Evolutionary conservation across 306 rosid species (phyloP).

Genomic region (Acacia confusa): DNA sequence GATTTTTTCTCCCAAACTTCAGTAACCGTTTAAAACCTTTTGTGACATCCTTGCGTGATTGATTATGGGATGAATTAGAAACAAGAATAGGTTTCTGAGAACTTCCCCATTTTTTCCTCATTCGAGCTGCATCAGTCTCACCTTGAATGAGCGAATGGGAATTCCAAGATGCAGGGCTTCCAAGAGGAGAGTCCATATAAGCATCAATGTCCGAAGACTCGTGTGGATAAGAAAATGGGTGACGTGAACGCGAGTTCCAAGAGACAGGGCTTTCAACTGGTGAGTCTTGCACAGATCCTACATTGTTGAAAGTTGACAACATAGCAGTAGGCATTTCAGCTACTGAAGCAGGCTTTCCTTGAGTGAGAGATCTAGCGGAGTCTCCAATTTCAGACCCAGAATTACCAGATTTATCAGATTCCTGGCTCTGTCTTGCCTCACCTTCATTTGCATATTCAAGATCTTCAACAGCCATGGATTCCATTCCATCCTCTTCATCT

Average conservation of each 20-base stretch:
- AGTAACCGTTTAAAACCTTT: constrained; percentile 89
- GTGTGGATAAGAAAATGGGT: constrained; percentile 76
- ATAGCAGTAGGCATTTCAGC: constrained; percentile 59
- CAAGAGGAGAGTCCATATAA: constrained; percentile 84
- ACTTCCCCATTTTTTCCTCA: constrained; percentile 99
- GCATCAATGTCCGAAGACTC: constrained; percentile 94
- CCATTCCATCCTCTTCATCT: constrained; percentile 66
- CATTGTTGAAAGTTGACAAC: constrained; percentile 58
- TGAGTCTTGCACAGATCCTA: constrained; percentile 76
- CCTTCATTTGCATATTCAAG: constrained; percentile 55
- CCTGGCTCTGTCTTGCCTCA: constrained; percentile 62
- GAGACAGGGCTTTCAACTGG: constrained; percentile 90
- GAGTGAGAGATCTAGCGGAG: constrained; percentile 68
- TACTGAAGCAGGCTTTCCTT: constrained; percentile 63
- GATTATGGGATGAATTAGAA: constrained; percentile 75
- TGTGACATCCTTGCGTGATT: constrained; percentile 89
- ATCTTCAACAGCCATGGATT: constrained; percentile 53
- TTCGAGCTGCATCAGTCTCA: constrained; percentile 86
- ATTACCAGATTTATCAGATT: constrained; percentile 67
- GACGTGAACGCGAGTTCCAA: constrained; percentile 77
- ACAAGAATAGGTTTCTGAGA: constrained; percentile 86
- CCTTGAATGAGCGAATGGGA: constrained; percentile 74
- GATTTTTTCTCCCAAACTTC: constrained; percentile 90
- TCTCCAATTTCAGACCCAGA: constrained; percentile 81
- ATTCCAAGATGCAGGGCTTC: constrained; percentile 97